These are phyloP conservation scores for Xylaria sp. DNA, from an alignment of 2,329 filamentous ascomycete genomes.

Conservation along the genomic window DNA sequence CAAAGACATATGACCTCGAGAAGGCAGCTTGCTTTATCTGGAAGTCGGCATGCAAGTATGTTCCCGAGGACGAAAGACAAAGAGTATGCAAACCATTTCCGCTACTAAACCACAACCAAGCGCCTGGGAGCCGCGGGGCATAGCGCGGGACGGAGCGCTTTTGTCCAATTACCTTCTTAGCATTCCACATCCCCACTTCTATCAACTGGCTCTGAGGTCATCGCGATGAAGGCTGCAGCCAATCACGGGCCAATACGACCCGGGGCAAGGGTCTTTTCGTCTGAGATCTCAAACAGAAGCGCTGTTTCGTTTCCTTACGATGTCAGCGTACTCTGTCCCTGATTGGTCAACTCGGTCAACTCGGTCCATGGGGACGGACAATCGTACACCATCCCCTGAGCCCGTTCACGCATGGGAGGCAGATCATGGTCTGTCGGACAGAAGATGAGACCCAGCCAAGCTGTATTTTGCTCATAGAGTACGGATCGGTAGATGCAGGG, in stretches of 20 bases:
- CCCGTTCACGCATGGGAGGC: conserved; percentile 10
- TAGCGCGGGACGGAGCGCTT: conserved; percentile 21
- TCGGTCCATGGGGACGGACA: conserved; percentile 13
- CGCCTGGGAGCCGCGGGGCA: conserved; percentile 9
- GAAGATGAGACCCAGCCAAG: conserved; percentile 29
- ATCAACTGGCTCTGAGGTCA: conserved; percentile 27
- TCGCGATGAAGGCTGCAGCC: neutral
- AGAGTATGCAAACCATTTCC: no score
- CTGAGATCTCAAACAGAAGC: conserved; percentile 45
- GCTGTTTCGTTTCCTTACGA: conserved; percentile 46
- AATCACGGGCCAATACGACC: conserved; percentile 35
- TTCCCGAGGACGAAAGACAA: no score
- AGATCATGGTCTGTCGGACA: conserved; percentile 17
- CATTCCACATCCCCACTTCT: neutral
- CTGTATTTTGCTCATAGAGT: conserved; percentile 6
- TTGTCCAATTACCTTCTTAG: neutral
- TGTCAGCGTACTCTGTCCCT: conserved; percentile 26
- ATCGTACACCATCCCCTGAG: conserved; percentile 11
- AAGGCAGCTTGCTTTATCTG: neutral
- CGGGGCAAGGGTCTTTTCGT: conserved; percentile 29
- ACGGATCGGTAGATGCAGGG: conserved; percentile 12
- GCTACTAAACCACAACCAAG: neutral
- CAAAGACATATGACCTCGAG: neutral
- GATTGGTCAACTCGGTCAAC: conserved; percentile 26
- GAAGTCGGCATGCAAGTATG: neutral